phyloP scores from a whole-genome alignment of 2,329 filamentous ascomycete genomes.

The Sporothrix phasma region DNA sequence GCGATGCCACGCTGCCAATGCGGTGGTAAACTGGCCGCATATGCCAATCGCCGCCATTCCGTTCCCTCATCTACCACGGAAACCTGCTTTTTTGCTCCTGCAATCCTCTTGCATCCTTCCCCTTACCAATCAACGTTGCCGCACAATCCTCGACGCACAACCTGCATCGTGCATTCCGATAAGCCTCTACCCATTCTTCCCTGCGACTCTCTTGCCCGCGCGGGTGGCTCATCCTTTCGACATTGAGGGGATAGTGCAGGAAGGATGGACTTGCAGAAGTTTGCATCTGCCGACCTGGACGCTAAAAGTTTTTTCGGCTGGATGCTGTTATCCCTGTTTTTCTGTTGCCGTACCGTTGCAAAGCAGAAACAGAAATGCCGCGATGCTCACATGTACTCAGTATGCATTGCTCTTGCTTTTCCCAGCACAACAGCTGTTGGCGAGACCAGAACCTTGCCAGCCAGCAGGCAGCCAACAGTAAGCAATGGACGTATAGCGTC shows the following conservation, averaged over 20 bases:
- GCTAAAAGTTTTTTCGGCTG: not conserved
- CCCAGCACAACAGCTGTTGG: not conserved
- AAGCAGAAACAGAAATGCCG: not conserved
- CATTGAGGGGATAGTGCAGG: not conserved
- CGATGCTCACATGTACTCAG: not conserved
- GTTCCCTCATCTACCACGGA: not conserved
- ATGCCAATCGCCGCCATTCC: not conserved
- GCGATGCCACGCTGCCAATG: not conserved
- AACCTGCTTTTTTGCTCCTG: not conserved
- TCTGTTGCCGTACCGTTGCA: not conserved
- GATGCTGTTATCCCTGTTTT: no score
- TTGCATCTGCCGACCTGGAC: not conserved
- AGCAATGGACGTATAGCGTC: not conserved
- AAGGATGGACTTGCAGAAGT: not conserved
- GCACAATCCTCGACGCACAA: no score
- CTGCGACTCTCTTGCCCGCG: not conserved
- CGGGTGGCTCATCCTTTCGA: not conserved
- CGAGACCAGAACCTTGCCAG: no score
- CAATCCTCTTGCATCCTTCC: not conserved
- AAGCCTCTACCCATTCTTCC: not conserved
- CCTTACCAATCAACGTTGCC: not conserved
- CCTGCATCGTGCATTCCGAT: not conserved
- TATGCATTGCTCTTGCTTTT: no score
- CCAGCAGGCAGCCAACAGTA: not conserved
- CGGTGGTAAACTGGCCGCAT: not conserved